Evolutionary conservation across 2,329 filamentous ascomycete genomes (phyloP).

Genomic region (Neocatenulostroma microsporum): DNA sequence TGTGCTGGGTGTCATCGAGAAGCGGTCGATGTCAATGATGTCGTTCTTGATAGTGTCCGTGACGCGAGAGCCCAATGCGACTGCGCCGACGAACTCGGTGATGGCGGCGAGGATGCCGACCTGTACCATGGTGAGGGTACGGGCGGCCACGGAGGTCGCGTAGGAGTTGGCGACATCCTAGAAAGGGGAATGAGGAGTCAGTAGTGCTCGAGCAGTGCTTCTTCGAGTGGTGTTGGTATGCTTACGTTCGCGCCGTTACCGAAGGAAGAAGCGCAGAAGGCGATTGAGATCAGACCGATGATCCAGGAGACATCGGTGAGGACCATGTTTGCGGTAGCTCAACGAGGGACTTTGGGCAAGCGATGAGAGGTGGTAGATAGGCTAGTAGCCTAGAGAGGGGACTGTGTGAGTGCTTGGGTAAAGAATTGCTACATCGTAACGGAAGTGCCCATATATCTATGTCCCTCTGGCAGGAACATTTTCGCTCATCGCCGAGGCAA

Average conservation of each 20-base stretch:
- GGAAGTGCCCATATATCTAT: too few species aligned
- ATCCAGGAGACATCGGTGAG: conserved; percentile 24
- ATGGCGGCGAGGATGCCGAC: conserved; percentile 40
- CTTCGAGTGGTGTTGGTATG: too few species aligned
- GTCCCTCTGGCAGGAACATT: too few species aligned
- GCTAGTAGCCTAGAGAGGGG: too few species aligned
- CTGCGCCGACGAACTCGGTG: conserved; percentile 47
- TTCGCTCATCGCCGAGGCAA: too few species aligned
- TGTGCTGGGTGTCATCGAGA: conserved; percentile 39
- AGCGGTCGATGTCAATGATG: conserved; percentile 45
- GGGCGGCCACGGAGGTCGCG: conserved; percentile 44
- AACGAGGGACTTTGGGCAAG: too few species aligned
- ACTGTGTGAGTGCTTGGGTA: too few species aligned
- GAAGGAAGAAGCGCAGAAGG: conserved; percentile 53
- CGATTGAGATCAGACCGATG: conserved; percentile 55
- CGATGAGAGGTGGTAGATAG: too few species aligned
- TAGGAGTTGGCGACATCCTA: conserved; percentile 50
- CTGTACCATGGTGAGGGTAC: conserved; percentile 44
- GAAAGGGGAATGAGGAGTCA: too few species aligned
- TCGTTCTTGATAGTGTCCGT: conserved; percentile 55
- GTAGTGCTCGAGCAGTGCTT: too few species aligned
- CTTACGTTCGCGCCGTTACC: conserved; percentile 47
- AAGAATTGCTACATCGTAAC: too few species aligned
- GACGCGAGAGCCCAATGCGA: conserved; percentile 45
- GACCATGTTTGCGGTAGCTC: too few species aligned